These are phyloP conservation scores for Dunaliella primolecta DNA, from an alignment of 139 green algal genomes.

Conservation along the genomic window DNA sequence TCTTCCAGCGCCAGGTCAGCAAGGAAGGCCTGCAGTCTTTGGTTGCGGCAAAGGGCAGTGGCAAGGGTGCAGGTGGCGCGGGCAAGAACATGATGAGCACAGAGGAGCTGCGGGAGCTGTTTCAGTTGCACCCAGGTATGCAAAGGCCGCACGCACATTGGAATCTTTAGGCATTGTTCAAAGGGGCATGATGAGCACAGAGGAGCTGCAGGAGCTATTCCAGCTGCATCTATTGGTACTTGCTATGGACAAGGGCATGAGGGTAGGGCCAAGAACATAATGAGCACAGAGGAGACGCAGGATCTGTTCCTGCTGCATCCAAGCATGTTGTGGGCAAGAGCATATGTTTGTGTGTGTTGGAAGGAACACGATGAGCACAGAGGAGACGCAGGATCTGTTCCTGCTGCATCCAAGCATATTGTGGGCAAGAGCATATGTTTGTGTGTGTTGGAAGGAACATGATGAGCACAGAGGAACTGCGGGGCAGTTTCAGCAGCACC, in stretches of 20 bases:
- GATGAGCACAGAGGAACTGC: conserved; percentile 87
- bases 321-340: conserved; percentile 44
- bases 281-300: conserved; percentile 86
- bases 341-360: too few relatives aligned
- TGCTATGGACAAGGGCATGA: too few relatives aligned
- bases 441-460: conserved; percentile 33
- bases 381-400: conserved; percentile 95
- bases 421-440: too few relatives aligned
- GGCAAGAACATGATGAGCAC: conserved; percentile 61
- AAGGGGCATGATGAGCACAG: conserved; percentile 65
- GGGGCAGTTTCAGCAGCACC: conserved; percentile 82
- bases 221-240: conserved; percentile 54
- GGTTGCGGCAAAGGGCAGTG: background rate
- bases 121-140: conserved; percentile 67
- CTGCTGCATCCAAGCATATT: conserved; percentile 45
- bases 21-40: conserved; percentile 57
- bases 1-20: conserved; percentile 45
- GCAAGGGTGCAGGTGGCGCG: background rate
- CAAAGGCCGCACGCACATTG: too few relatives aligned
- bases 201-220: conserved; percentile 95
- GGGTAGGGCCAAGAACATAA: conserved; percentile 41
- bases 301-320: conserved; percentile 86
- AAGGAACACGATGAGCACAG: conserved; percentile 65
- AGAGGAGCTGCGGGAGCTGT: conserved; percentile 94
- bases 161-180: too few relatives aligned